Evolutionary conservation across 2,329 filamentous ascomycete species (phyloP), one percentile per base, ranked within the genome.

Genomic region (Magnaporthiopsis poae): DNA sequence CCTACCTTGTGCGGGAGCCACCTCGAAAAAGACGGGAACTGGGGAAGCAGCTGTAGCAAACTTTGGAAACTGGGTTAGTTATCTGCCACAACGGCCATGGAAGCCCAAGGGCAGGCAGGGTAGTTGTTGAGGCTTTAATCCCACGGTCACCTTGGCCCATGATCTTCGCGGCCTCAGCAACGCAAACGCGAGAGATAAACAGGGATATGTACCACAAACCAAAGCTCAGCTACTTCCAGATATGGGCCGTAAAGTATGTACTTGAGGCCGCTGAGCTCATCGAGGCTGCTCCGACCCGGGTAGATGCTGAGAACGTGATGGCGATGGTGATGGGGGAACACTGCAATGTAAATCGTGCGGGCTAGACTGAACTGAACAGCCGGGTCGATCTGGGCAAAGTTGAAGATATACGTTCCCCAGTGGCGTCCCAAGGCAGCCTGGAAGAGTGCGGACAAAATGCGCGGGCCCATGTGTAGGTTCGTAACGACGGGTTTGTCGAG

Each of bases 261-360:
- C 67, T 66, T 9, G 8, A 27, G 21, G 27, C 73, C 71, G 46
- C 15, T 52, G 2, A 52, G 18, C 46, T 52, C 46, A 18, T n/a
- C 8, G 46, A 52, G 18, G 13, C 73, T 69, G 1, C 70, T 64
- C 67, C 78, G 75, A 35, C 76, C 71, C 2, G 70, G 69, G 9
- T 52, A 88, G 33, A 88, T 80, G 0, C 86, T 87, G 5, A 89
- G 74, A 63, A 82, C 84, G 62, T 81, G 80, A 88, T 86, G 25
- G 80, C 84, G 65, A 88, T 86, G 18, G 84, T 84, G 39, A 87
- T 83, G 0, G 86, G 86, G 86, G 86, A 67, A 86, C 4, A 84
- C 81, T 5, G 82, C 82, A 62, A 88, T 86, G 73, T 87, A 88
- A 86, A 88, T 88, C 86, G 88, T 88, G 61, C 86, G 79, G 0